Conservation (phyloP, 2,329 filamentous ascomycete genomes). For the Blastomyces gilchristii region DNA sequence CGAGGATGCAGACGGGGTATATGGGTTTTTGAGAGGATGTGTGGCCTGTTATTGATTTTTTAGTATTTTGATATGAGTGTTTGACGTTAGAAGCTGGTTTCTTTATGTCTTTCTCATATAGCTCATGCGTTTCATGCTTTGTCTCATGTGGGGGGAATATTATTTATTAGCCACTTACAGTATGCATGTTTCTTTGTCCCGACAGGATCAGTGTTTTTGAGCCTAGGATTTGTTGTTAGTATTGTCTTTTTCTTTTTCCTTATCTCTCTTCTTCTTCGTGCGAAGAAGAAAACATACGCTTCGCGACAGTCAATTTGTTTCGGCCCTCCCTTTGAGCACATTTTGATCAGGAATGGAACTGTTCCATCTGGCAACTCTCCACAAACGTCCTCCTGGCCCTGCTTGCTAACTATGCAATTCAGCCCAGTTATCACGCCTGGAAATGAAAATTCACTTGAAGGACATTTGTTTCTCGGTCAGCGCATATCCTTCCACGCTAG, state of each 20-base stretch:
- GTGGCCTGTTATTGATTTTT: background rate
- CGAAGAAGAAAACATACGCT: background rate
- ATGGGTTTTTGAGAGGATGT: constrained; percentile 3
- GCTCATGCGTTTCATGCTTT: constrained; percentile 15
- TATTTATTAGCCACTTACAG: constrained; percentile 1
- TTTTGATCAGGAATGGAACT: background rate
- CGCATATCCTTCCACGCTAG: background rate
- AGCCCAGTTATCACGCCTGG: background rate
- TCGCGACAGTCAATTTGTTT: constrained; percentile 3
- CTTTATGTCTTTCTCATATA: background rate
- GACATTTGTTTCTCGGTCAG: background rate
- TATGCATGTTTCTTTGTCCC: background rate
- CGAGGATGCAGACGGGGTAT: constrained; percentile 20
- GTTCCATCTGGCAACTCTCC: background rate
- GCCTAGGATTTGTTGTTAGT: background rate
- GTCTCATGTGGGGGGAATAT: background rate
- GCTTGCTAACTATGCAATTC: background rate
- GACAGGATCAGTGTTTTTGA: background rate
- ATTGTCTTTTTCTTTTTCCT: background rate
- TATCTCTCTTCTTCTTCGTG: background rate
- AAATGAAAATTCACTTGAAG: background rate
- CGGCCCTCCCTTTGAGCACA: background rate
- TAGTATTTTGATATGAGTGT: background rate
- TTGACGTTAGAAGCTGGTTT: background rate
- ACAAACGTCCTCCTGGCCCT: background rate